Conservation (phyloP, 768 basidiomycete species). For the Zangia roseola region DNA sequence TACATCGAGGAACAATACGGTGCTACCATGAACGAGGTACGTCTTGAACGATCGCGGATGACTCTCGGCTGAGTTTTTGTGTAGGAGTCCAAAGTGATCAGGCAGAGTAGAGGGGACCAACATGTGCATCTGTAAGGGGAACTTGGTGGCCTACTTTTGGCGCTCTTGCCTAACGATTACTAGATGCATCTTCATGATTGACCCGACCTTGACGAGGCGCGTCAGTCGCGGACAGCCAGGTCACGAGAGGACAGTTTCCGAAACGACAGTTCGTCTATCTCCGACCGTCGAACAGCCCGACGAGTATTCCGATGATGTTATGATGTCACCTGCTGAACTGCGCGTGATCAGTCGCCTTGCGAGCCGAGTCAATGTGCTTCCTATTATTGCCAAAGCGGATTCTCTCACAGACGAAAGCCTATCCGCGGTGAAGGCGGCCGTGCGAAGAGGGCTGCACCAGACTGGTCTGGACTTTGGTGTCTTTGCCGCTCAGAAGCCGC, state of each 20-base stretch:
- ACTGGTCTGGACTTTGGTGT: constrained; percentile 77
- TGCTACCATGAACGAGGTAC: constrained; percentile 84
- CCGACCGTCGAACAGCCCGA: constrained; percentile 50
- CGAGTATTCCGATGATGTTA: constrained; percentile 48
- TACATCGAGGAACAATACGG: constrained; percentile 81
- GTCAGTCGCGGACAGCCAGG: constrained; percentile 49
- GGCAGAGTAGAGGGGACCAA: constrained; percentile 85
- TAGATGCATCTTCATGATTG: constrained; percentile 85
- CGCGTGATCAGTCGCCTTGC: constrained; percentile 76
- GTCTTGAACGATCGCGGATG: constrained; percentile 2
- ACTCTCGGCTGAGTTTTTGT: not conserved
- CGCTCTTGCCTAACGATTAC: constrained; percentile 13
- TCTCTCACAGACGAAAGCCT: constrained; percentile 81
- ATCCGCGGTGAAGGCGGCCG: constrained; percentile 64
- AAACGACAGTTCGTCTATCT: constrained; percentile 54
- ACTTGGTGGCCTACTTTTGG: not conserved
- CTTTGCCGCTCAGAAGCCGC: constrained; percentile 49
- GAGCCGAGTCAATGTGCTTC: constrained; percentile 74
- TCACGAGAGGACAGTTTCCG: constrained; percentile 61
- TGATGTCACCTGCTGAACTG: constrained; percentile 77
- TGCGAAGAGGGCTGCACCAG: constrained; percentile 63
- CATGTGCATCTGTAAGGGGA: constrained; percentile 79
- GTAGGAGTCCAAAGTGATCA: constrained; percentile 86
- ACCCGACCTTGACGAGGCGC: constrained; percentile 64
- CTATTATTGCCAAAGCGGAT: constrained; percentile 77